Evolutionary conservation across 345 rosid species (phyloP), one percentile per base, ranked within the genome.

Genomic region (Murraya koenigii): DNA sequence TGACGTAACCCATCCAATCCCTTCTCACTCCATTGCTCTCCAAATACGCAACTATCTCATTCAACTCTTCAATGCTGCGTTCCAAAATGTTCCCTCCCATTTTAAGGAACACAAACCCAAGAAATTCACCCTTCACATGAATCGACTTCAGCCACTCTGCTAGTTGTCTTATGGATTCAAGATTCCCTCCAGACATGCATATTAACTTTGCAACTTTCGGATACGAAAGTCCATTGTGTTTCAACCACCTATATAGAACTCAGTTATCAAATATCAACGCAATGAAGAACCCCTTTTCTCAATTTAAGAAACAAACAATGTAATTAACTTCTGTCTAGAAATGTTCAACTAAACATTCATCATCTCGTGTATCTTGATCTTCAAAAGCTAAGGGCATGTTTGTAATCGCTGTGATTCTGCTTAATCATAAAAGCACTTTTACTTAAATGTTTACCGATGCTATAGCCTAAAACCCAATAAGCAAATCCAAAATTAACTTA

Each of bases 1-100:
- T 83, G 59, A 93, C 95, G 75, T 77, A 88, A 33, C 99, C 98
- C 88, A 95, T 91, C 98, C 97, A 95, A 76, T 93, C 94, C 79
- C 82, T 90, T 83, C 87, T 88, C 26, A 95, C 93, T 36, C 97
- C 98, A 19, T 88, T 85, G 70, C 88, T 89, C 87, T 91, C 95
- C 73, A 92, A 79, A 85, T 82, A 96, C 66, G 81, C 86, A 52
- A 93, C 94, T 78, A 90, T 81, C 80, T 86, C 94, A 71, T 84
- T 85, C 60, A 95, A 82, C 63, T 91, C 91, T 66, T 87, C 80
- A 14, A 26, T 55, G 68, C 85, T 77, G 8, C 92, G 86, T 71
- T 87, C 82, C 86, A 92, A 87, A 64, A 92, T 80, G 38, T 82
- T 87, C 39, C 83, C 92, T 35, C 94, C 96, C 7, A 90, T 88